Evolutionary conservation across 352 stramenopile species (phyloP).

Genomic region (Plasmopara muralis): DNA sequence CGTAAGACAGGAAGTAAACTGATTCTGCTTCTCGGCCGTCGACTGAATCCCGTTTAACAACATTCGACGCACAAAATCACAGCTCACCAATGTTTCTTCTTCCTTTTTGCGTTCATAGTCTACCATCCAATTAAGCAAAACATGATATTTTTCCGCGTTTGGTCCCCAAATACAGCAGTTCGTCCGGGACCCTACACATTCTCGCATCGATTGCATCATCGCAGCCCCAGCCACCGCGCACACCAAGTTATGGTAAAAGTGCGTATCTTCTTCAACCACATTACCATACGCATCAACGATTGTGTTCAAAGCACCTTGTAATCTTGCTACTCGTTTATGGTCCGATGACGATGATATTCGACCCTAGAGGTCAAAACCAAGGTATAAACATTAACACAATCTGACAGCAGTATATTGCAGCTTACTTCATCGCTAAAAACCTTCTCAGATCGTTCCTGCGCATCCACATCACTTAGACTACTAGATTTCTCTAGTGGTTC

Average conservation of each 20-base stretch:
- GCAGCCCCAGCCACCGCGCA: conserved; percentile 28
- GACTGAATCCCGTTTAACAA: conserved; percentile 30
- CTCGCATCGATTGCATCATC: conserved; percentile 34
- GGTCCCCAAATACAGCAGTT: conserved; percentile 55
- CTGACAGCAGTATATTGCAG: neutral
- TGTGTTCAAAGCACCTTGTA: conserved; percentile 32
- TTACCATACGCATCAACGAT: conserved; percentile 18
- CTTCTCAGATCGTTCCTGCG: conserved; percentile 9
- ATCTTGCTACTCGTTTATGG: conserved; percentile 53
- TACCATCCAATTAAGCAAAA: conserved; percentile 53
- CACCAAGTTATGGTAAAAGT: conserved; percentile 38
- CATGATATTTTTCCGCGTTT: conserved; percentile 40
- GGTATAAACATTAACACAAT: conserved; percentile 3
- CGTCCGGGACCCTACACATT: conserved; percentile 34
- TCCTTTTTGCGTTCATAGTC: conserved; percentile 2
- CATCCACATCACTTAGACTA: conserved; percentile 4
- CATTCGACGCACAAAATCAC: conserved; percentile 26
- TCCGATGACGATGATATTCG: conserved; percentile 39
- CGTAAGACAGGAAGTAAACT: conserved; percentile 47
- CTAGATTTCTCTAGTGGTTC: conserved; percentile 11
- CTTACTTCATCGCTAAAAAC: conserved; percentile 5
- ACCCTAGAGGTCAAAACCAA: conserved; percentile 6
- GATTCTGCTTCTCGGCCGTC: conserved; percentile 33
- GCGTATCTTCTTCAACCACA: conserved; percentile 1
- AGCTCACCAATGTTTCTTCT: neutral